Evolutionary conservation across 2,329 filamentous ascomycete genomes (phyloP), one percentile per base, ranked within the genome.

Genomic region (Emergomyces orientalis): DNA sequence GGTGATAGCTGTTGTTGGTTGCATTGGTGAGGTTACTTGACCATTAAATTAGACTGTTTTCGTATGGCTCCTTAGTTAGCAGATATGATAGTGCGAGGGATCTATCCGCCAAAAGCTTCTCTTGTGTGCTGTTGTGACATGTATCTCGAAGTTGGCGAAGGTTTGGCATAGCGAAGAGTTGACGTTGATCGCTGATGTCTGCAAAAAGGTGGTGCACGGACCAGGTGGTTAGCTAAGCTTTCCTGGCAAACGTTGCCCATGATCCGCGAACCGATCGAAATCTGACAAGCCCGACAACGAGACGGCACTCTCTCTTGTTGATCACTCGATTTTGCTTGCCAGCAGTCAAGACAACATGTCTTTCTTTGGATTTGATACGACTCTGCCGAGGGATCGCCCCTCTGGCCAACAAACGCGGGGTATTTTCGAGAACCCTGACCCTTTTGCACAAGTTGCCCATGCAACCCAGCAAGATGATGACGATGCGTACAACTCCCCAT

Each of bases 311-410:
- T 25, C 47, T 22, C 14, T 22, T 60, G 19, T 51, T 51, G 41
- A 34, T 60, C 25, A 41, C 22, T 39, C 22, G 25, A 13, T 22
- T 22, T 58, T 58, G 56, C 30, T 43, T 51, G n/a, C 60, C 27
- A 62, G 25, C 37, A 39, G 27, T 62, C 25, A 37, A 43, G 59
- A 67, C 67, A 68, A 70, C 71, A 94, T 96, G 92, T 92, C 91
- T 41, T 96, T 96, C 81, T 96, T 96, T 77, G 90, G 90, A 69
- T 92, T 95, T 77, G 88, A 95, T 73, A 81, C 88, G 63, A 83
- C 82, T 66, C 83, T 87, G 37, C 85, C 85, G 59, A 79, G 81
- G 72, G 84, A 87, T 74, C 80, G 84, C 69, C 88, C 91, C 73
- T 86, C 89, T 69, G 78, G 81, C 69, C 80, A 82, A 62, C 88